Conservation (phyloP, 208 protist species). For the Crithidia sp. region DNA sequence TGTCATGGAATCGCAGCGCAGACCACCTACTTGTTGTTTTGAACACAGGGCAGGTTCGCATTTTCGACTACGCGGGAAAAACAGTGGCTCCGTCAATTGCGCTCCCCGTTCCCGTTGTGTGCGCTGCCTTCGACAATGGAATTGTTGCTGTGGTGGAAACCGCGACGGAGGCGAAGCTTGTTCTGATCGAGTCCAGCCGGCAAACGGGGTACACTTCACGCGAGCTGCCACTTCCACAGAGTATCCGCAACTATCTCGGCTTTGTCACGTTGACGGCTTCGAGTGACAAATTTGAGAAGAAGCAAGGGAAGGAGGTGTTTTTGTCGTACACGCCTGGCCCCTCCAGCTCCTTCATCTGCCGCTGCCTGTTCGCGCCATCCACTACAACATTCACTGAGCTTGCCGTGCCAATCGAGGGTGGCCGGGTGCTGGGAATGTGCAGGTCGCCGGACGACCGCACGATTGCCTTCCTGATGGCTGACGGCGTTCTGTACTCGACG, state of each 20-base stretch:
- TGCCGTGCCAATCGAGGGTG: conserved; percentile 56
- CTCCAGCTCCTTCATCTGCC: conserved; percentile 33
- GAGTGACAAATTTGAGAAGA: conserved; percentile 10
- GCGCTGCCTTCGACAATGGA: conserved; percentile 48
- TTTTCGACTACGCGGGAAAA: conserved; percentile 67
- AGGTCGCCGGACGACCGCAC: conserved; percentile 48
- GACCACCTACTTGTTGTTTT: conserved; percentile 76
- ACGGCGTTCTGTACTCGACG: conserved; percentile 66
- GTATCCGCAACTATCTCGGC: conserved; percentile 18
- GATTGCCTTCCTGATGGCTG: conserved; percentile 63
- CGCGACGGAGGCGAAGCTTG: conserved; percentile 22
- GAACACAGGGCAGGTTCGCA: conserved; percentile 45
- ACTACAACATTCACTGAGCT: conserved; percentile 42
- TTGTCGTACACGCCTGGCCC: conserved; percentile 27
- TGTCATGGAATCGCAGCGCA: conserved; percentile 68
- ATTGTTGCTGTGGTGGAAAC: conserved; percentile 45
- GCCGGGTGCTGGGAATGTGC: conserved; percentile 57
- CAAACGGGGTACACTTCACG: conserved; percentile 26
- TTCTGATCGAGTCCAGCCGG: conserved; percentile 27
- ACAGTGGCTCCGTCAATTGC: conserved; percentile 30
- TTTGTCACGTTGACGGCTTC: conserved; percentile 31
- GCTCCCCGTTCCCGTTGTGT: conserved; percentile 41
- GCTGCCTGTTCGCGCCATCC: conserved; percentile 26
- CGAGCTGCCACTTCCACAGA: conserved; percentile 33
- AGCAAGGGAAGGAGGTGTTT: conserved; percentile 27